A percentile compares a stretch with the other conserved stretches of the same genome.
These are phyloP conservation scores for Pichia nakasei DNA, from an alignment of 805 yeast genomes.

Conservation along the genomic window DNA sequence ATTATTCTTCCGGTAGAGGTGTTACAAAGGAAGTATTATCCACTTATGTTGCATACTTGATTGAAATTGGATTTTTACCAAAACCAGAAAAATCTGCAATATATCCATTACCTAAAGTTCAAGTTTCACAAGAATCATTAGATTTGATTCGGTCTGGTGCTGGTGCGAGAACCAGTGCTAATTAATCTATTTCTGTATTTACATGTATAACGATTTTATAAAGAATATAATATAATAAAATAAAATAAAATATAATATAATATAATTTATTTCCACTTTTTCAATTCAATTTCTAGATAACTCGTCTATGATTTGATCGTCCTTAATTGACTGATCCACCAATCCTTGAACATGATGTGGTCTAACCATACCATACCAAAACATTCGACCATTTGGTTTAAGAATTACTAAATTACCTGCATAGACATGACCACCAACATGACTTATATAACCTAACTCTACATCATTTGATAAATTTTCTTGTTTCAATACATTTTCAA, in stretches of 20 bases:
- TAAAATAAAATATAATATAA: no score
- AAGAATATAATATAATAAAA: neutral
- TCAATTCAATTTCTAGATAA: slow-evolving; percentile 35
- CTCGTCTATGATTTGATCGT: slow-evolving; percentile 43
- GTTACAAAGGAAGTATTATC: slow-evolving; percentile 62
- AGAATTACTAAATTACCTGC: slow-evolving; percentile 74
- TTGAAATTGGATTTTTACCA: slow-evolving; percentile 72
- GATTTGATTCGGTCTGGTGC: slow-evolving; percentile 55
- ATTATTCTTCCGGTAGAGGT: slow-evolving; percentile 64
- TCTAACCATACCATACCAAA: slow-evolving; percentile 74
- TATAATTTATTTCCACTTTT: no score
- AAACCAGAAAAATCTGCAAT: slow-evolving; percentile 40
- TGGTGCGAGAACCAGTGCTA: slow-evolving; percentile 65
- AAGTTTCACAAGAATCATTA: slow-evolving; percentile 48
- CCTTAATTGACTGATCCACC: slow-evolving; percentile 42
- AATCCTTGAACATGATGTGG: slow-evolving; percentile 63
- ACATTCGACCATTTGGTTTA: slow-evolving; percentile 32
- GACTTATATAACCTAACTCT: slow-evolving; percentile 52
- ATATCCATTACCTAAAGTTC: slow-evolving; percentile 45
- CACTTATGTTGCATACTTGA: slow-evolving; percentile 70
- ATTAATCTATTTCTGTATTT: neutral
- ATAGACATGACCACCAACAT: slow-evolving; percentile 79
- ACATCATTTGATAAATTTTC: slow-evolving; percentile 24
- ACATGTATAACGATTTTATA: neutral
- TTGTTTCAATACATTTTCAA: slow-evolving; percentile 31